Percentiles rank a stretch among this genome's conserved stretches.
These are phyloP conservation scores for Verticillium tricorpus DNA, from an alignment of 2,329 filamentous ascomycete genomes.

Conservation along the genomic window DNA sequence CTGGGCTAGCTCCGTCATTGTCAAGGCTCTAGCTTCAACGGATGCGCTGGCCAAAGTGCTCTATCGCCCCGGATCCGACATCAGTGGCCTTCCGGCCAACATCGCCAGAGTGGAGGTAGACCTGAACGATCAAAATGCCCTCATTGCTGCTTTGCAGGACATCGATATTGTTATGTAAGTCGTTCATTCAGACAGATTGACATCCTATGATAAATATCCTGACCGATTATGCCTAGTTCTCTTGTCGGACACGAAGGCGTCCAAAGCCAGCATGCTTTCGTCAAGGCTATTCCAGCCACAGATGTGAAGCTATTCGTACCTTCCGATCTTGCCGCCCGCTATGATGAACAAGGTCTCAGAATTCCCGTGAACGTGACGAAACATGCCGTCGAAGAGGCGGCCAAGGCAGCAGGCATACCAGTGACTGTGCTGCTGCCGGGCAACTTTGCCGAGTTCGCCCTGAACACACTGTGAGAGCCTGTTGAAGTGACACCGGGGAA, in stretches of 20 bases:
- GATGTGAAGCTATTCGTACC: slow-evolving; percentile 22
- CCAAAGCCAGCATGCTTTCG: slow-evolving; percentile 17
- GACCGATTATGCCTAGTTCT: slow-evolving; percentile 9
- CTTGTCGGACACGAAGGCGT: slow-evolving; percentile 14
- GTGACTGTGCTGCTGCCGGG: slow-evolving; percentile 16
- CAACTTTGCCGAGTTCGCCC: slow-evolving; percentile 20
- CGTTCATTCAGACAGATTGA: neutral
- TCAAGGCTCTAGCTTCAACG: slow-evolving; percentile 16
- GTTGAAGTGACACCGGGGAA: too few relatives aligned
- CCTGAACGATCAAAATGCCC: slow-evolving; percentile 1
- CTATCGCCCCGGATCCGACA: slow-evolving; percentile 20
- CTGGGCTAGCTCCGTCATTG: slow-evolving; percentile 20
- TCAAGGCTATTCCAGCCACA: slow-evolving; percentile 20
- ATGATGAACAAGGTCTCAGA: slow-evolving; percentile 17
- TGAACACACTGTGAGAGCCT: slow-evolving; percentile 9
- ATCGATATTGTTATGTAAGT: slow-evolving; percentile 9
- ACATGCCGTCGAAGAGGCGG: slow-evolving; percentile 16
- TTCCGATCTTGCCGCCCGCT: slow-evolving; percentile 19
- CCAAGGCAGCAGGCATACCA: slow-evolving; percentile 17
- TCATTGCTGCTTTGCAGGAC: slow-evolving; percentile 2
- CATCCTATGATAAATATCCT: too few relatives aligned
- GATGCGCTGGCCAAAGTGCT: slow-evolving; percentile 20
- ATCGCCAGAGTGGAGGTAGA: slow-evolving; percentile 3
- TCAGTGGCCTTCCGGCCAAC: slow-evolving; percentile 13
- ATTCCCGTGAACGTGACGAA: slow-evolving; percentile 17